phyloP scores from a whole-genome alignment of 257 asterid species.

The Nicotiana knightiana region DNA sequence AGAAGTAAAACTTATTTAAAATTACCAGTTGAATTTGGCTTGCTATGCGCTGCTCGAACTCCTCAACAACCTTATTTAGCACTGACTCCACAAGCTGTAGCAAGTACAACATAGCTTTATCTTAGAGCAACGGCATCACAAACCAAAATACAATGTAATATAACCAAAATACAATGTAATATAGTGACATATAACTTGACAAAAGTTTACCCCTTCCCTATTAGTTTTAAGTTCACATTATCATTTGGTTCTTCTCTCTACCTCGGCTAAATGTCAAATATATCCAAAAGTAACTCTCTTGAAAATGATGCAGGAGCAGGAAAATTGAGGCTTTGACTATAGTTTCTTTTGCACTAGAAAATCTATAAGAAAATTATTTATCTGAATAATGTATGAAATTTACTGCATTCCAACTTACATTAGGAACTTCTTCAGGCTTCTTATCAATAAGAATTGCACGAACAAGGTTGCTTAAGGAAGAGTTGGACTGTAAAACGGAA shows the following conservation, averaged over 20 bases:
- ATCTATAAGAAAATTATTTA: neutral
- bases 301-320: neutral
- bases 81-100: conserved; percentile 89
- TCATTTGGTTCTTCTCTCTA: neutral
- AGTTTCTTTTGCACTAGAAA: neutral
- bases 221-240: neutral
- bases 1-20: neutral
- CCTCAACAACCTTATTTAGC: conserved; percentile 74
- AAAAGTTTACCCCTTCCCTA: neutral
- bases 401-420: conserved; percentile 36
- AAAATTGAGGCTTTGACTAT: neutral
- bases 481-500: conserved; percentile 46
- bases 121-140: neutral
- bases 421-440: conserved; percentile 93
- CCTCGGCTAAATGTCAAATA: neutral
- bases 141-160: neutral
- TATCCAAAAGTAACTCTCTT: neutral
- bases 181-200: neutral
- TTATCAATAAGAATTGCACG: conserved; percentile 65
- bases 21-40: conserved; percentile 60
- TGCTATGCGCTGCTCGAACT: conserved; percentile 68
- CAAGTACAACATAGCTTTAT: conserved; percentile 10
- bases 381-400: neutral
- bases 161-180: neutral
- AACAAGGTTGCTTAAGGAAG: conserved; percentile 72